A percentile compares a stretch with the other conserved stretches of the same genome.
These are phyloP conservation scores for Neurospora hispaniola DNA, from an alignment of 495 filamentous ascomycete species.

Conservation along the genomic window DNA sequence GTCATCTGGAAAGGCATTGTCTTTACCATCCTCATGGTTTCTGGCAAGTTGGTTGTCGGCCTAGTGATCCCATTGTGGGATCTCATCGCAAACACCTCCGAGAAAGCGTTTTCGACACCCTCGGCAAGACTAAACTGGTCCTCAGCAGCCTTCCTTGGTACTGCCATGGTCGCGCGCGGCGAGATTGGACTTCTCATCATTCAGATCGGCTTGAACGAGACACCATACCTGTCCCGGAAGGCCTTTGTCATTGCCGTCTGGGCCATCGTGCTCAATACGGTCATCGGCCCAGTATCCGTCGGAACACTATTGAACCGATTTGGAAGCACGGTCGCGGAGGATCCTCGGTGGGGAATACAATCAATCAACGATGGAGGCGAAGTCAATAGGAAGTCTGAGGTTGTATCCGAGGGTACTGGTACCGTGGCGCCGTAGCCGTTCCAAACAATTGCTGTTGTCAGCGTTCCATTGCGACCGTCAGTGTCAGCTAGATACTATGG, in stretches of 20 bases:
- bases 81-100: not conserved
- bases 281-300: slow-evolving; percentile 59
- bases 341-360: slow-evolving; percentile 17
- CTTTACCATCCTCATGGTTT: slow-evolving; percentile 58
- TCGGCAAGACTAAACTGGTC: slow-evolving; percentile 7
- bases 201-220: slow-evolving; percentile 42
- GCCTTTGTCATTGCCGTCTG: slow-evolving; percentile 59
- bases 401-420: not conserved
- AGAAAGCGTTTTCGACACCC: not conserved
- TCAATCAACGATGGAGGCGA: not conserved
- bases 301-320: slow-evolving; percentile 45
- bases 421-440: not conserved
- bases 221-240: slow-evolving; percentile 14
- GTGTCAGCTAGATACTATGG: not conserved
- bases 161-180: slow-evolving; percentile 62
- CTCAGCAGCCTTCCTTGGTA: slow-evolving; percentile 15
- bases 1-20: slow-evolving; percentile 64
- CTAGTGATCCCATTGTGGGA: slow-evolving; percentile 45
- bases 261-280: slow-evolving; percentile 66
- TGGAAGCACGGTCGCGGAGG: slow-evolving; percentile 11
- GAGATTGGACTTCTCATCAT: slow-evolving; percentile 75
- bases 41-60: slow-evolving; percentile 53
- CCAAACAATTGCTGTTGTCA: not conserved
- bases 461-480: not conserved
- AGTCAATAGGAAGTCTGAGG: not conserved